Evolutionary conservation across 139 green algal species (phyloP), one percentile per base, ranked within the genome.

Genomic region (Coelastrella sp.): DNA sequence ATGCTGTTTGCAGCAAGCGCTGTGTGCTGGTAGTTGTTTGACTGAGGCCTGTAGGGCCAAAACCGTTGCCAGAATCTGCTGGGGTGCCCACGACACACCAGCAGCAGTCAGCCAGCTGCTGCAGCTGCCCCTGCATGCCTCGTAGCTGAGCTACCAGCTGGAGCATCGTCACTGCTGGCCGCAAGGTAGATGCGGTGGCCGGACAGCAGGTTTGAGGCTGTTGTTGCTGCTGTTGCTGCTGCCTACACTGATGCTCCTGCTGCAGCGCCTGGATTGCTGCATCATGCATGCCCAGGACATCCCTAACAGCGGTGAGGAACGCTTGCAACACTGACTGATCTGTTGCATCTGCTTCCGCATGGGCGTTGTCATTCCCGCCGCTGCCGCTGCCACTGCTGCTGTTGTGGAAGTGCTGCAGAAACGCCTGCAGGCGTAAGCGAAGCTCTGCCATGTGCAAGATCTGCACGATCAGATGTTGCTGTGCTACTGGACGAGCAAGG

Each of bases 351-450:
- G n/a, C n/a, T n/a, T n/a, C n/a, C n/a, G n/a, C n/a, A n/a, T n/a
- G n/a, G 5, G n/a, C 5, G n/a, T 7, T 10, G 14, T 64, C 47
- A 13, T 8, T 65, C 17, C 47, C 54, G 32, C 64, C 64, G 64
- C 81, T 87, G 81, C 16, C n/a, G n/a, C n/a, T n/a, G 64, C 56
- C 32, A 87, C 19, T 73, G 76, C 58, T 85, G 81, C 68, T 5
- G 22, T 76, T 10, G 23, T 87, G 82, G 54, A 88, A 88, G 68
- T 88, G 83, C 66, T 80, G 66, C 47, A 88, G 54, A 68, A 88
- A 88, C 7, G 68, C 83, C 4, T 88, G n/a, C 68, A 88, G 54
- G 16, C 83, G 47, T 17, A 88, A 54, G 3, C 83, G 32, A 47
- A 88, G 83, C 54, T 88, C 83, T 56, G 83, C 83, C 54, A 57